Base-by-base conservation (phyloP, 2,329 filamentous ascomycete genomes). In the Ophiostoma australiae region DNA sequence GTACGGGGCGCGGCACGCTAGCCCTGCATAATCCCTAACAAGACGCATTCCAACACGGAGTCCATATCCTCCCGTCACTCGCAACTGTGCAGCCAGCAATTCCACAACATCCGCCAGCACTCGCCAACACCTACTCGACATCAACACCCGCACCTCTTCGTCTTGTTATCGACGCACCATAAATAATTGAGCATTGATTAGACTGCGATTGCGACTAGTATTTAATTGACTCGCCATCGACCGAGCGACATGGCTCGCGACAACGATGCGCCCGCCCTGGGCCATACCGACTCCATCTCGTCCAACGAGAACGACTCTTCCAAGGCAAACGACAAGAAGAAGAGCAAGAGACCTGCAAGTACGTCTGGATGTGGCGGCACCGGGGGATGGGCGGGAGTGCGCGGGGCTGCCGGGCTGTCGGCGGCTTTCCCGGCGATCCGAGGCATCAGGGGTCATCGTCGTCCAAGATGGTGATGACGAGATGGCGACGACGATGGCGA, bases 301-400 rank as follows among this genome's bases (percentile, higher is more conserved):
- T 86, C 85, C 55, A 82, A 85, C 76, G 85, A 88, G 75, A 83
- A 83, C 71, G 79, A 81, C 75, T 71, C 73, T 75, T 72, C 74
- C 75, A 83, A 85, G 77, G 78, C 81, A 74, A 77, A 85, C 85
- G 84, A 95, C 82, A 95, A 94, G 84, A 87, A 90, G 81, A 97
- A 97, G 88, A 96, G 88, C 85, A 90, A 91, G 81, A 90, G 93
- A 82, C 94, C 94, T 76, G 92, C 93, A 76, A 97, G 93, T 97
- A 78, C 81, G 84, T 81, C 17, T 15, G 4, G 27, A 10, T 71
- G 31, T 13, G 69, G 39, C 81, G 23, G n/a, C 31, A 31, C 8
- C 17, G 37, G 20, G 41, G 35, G 58, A 27, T 20, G 15, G n/a
- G 11, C 20, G 17, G 35, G 11, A 31, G n/a, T 39, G 33, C 33